Conservation (phyloP, 208 protist genomes). For the Trypanosoma rangeli region DNA sequence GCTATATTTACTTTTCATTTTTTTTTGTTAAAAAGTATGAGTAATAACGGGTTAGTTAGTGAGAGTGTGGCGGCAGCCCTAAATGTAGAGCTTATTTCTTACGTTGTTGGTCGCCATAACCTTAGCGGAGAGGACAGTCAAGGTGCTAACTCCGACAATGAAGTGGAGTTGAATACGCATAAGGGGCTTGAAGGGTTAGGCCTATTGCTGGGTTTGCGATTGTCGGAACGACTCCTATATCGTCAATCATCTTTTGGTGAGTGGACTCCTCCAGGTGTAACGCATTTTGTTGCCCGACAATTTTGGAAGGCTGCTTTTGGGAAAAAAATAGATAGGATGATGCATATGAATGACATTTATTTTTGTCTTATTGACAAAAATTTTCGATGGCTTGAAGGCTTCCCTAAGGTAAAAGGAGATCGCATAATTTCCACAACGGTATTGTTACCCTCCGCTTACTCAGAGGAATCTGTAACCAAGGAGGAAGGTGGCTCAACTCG, state of each 20-base stretch:
- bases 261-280: constrained; percentile 51
- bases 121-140: constrained; percentile 15
- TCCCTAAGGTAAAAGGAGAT: constrained; percentile 34
- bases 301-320: constrained; percentile 78
- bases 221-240: constrained; percentile 75
- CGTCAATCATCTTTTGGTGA: constrained; percentile 60
- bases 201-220: constrained; percentile 54
- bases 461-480: constrained; percentile 1
- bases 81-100: constrained; percentile 48
- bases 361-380: constrained; percentile 55
- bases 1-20: background rate
- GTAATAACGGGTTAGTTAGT: constrained; percentile 42
- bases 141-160: constrained; percentile 21
- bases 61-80: constrained; percentile 53
- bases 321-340: constrained; percentile 71
- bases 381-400: constrained; percentile 72
- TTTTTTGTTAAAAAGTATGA: constrained; percentile 25
- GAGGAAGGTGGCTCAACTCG: background rate
- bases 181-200: constrained; percentile 59
- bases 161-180: constrained; percentile 26
- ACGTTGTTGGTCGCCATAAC: constrained; percentile 31
- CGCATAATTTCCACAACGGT: constrained; percentile 37
- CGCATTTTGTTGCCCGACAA: constrained; percentile 62
- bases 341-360: constrained; percentile 62
- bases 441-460: constrained; percentile 26